Base-by-base conservation (phyloP, 2,329 filamentous ascomycete genomes). In the Pezicula rhizophila region DNA sequence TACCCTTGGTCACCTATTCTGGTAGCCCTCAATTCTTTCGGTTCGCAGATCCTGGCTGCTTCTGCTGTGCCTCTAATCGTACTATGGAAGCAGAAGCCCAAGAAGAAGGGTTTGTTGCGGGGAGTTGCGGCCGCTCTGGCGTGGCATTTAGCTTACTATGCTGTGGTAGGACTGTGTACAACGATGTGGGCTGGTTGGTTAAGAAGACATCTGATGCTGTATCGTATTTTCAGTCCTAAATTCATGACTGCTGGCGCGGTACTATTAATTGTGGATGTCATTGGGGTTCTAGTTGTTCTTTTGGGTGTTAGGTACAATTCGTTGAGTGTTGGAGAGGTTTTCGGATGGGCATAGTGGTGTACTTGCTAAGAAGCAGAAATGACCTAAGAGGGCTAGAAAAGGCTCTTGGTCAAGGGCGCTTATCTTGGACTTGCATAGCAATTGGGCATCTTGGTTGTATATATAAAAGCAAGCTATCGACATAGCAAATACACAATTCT, bases 121-220 rank as follows among this genome's bases (percentile, higher is more conserved):
- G 79, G 81, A 40, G 79, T 89, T 1, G 82, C 83, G 15, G 82
- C 84, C 49, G 82, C 84, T 0, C 73, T 90, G 46, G 85, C 80
- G 14, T 85, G 84, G 23, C 90, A 96, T 62, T 69, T 92, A 5
- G 73, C 86, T 1, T 95, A 92, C 64, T 93, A 90, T 63, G 88
- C 88, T 5, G 85, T 87, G 8, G 79, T 96, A 63, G 85, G 85
- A 25, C 69, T 96, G 18, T 88, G 89, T 0, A 96, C 91, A 4
- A 95, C 93, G 59, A 82, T 87, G 66, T 96, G 92, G 85, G 89
- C 92, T 0, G 91, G 88, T 1, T 84, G 89, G 70, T 70, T 99
- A 61, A 77, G 93, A 47, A 78, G 93, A 45, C 93, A 99, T 72
- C 76, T 99, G 54, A 99, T 99, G 93, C 77, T 99, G 26, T 99